These are phyloP conservation scores for Phytophthora idaei DNA, from an alignment of 352 stramenopile species.

Conservation along the genomic window DNA sequence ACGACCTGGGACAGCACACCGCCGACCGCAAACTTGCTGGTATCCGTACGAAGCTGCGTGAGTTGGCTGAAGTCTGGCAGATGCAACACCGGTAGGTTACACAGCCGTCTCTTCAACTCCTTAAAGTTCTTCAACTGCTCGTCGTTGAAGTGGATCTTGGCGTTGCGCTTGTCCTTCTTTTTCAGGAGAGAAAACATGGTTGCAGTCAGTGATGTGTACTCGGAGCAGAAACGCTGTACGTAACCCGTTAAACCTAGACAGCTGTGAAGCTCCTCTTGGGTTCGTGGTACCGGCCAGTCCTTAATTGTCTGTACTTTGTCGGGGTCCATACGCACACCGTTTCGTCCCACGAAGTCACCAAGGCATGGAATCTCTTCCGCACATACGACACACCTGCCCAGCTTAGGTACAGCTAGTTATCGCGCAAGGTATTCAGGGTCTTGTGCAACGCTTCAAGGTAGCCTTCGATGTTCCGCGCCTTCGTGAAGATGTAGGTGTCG, in stretches of 20 bases:
- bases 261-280: constrained; percentile 6
- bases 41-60: constrained; percentile 6
- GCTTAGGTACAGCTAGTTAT: constrained; percentile 14
- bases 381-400: constrained; percentile 11
- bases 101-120: background rate
- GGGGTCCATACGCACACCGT: constrained; percentile 6
- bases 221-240: constrained; percentile 2
- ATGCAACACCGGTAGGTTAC: background rate
- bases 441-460: constrained; percentile 3
- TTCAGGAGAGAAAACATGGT: constrained; percentile 3
- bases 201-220: constrained; percentile 5
- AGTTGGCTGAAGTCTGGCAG: constrained; percentile 5
- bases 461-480: constrained; percentile 1
- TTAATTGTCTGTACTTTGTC: constrained; percentile 12
- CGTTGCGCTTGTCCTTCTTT: constrained; percentile 7
- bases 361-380: constrained; percentile 5
- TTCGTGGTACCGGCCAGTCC: constrained; percentile 1
- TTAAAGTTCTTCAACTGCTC: background rate
- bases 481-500: constrained; percentile 7
- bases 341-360: constrained; percentile 5
- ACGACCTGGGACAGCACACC: background rate
- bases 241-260: constrained; percentile 1
- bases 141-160: background rate
- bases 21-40: constrained; percentile 11
- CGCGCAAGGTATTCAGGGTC: constrained; percentile 5